These are phyloP conservation scores for Hypomontagnella monticulosa DNA, from an alignment of 495 filamentous ascomycete genomes.

Conservation along the genomic window DNA sequence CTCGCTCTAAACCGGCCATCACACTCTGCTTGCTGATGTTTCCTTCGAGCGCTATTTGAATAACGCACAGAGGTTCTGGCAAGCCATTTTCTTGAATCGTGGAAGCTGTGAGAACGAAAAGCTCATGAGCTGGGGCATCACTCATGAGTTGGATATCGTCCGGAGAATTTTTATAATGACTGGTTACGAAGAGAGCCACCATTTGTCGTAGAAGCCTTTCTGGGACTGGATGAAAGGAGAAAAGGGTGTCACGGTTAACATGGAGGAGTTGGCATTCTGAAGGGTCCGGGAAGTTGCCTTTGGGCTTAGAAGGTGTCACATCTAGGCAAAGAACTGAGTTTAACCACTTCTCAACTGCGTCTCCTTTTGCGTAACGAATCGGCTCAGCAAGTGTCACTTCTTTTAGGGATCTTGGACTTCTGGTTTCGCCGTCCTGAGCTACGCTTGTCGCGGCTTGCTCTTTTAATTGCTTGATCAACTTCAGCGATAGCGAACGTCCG, in stretches of 20 bases:
- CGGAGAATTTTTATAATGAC: slow-evolving; percentile 97
- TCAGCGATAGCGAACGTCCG: slow-evolving; percentile 91
- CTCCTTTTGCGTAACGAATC: slow-evolving; percentile 91
- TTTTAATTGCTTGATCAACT: slow-evolving; percentile 95
- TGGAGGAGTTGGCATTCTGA: slow-evolving; percentile 88
- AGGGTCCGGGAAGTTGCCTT: slow-evolving; percentile 84
- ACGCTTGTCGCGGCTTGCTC: slow-evolving; percentile 83
- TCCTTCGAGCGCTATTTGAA: slow-evolving; percentile 95
- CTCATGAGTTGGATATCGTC: slow-evolving; percentile 98
- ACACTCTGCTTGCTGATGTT: slow-evolving; percentile 94
- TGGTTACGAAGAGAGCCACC: slow-evolving; percentile 98
- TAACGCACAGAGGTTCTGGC: slow-evolving; percentile 92
- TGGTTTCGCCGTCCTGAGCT: slow-evolving; percentile 61
- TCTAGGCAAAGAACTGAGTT: slow-evolving; percentile 95
- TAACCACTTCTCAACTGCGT: slow-evolving; percentile 94
- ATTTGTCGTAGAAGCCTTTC: slow-evolving; percentile 98
- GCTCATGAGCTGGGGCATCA: slow-evolving; percentile 95
- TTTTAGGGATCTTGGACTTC: slow-evolving; percentile 79
- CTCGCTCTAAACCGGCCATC: slow-evolving; percentile 85
- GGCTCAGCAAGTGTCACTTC: slow-evolving; percentile 94
- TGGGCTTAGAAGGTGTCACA: slow-evolving; percentile 80
- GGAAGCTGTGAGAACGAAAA: slow-evolving; percentile 93
- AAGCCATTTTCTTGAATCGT: slow-evolving; percentile 80
- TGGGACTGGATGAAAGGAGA: slow-evolving; percentile 96
- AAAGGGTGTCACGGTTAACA: slow-evolving; percentile 96